Conservation (phyloP, 805 yeast genomes). For the Ogataea pilisensis region DNA sequence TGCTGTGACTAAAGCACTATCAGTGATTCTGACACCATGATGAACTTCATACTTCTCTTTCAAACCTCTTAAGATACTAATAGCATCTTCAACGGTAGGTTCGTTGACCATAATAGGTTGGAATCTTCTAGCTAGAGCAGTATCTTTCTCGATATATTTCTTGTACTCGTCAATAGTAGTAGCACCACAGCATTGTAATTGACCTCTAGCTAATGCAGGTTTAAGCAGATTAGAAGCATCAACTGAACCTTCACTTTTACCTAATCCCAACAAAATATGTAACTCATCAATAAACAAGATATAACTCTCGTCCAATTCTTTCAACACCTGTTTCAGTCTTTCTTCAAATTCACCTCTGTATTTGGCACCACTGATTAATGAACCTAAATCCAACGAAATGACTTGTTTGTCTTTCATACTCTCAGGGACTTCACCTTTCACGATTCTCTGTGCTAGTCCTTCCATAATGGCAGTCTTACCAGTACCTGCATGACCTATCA, state of each 20-base stretch:
- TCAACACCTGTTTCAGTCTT: constrained; percentile 72
- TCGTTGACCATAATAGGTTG: constrained; percentile 84
- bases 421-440: constrained; percentile 91
- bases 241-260: constrained; percentile 91
- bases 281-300: constrained; percentile 88
- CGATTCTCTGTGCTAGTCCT: constrained; percentile 91
- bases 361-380: constrained; percentile 90
- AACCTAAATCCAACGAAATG: constrained; percentile 81
- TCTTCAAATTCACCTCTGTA: constrained; percentile 96
- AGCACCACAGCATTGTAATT: constrained; percentile 91
- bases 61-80: constrained; percentile 86
- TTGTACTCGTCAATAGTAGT: constrained; percentile 92
- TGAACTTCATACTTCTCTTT: constrained; percentile 95
- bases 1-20: constrained; percentile 89
- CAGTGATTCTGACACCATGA: constrained; percentile 94
- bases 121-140: constrained; percentile 91
- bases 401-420: constrained; percentile 83
- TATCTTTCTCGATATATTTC: constrained; percentile 92
- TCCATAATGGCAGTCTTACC: constrained; percentile 98
- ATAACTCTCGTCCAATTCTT: constrained; percentile 75
- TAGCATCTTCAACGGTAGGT: constrained; percentile 87
- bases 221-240: constrained; percentile 92
- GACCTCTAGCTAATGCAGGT: constrained; percentile 92
- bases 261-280: constrained; percentile 84
- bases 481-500: constrained; percentile 96